Evolutionary conservation across 306 rosid genomes (phyloP).

Genomic region (Quercus berberidifolia): DNA sequence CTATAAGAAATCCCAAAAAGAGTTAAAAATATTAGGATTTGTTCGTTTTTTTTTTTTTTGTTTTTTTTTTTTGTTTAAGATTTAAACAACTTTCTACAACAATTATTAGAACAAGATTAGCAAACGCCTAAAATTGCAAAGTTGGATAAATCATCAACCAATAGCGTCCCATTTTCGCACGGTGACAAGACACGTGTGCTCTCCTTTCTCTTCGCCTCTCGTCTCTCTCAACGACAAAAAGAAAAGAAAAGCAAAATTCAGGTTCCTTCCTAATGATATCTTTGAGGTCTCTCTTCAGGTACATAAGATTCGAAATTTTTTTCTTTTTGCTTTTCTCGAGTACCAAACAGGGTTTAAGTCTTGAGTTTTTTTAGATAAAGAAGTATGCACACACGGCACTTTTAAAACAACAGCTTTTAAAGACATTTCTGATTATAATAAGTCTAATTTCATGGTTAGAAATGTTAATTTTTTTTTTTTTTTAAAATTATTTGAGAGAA

Average conservation of each 20-base stretch:
- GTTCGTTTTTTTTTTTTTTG: no score
- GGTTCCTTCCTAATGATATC: slow-evolving; percentile 27
- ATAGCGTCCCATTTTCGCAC: background rate
- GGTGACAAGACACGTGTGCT: slow-evolving; percentile 7
- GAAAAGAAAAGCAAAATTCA: background rate
- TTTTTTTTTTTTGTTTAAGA: no score
- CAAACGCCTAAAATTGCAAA: no score
- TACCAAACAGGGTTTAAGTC: background rate
- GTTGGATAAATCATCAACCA: no score
- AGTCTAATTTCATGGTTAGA: background rate
- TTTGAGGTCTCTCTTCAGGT: slow-evolving; percentile 42
- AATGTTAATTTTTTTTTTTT: background rate
- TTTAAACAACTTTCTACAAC: no score
- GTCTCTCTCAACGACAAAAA: background rate
- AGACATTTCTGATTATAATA: background rate
- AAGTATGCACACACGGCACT: no score
- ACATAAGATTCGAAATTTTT: background rate
- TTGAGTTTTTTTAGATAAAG: no score
- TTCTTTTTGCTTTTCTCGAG: background rate
- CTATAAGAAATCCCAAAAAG: no score
- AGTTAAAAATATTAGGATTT: no score
- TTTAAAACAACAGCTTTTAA: no score
- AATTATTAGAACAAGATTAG: no score
- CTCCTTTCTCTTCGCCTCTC: background rate
- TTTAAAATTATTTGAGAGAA: background rate